Base-by-base conservation (phyloP, 2,329 filamentous ascomycete genomes). In the Coniochaeta pulveracea region DNA sequence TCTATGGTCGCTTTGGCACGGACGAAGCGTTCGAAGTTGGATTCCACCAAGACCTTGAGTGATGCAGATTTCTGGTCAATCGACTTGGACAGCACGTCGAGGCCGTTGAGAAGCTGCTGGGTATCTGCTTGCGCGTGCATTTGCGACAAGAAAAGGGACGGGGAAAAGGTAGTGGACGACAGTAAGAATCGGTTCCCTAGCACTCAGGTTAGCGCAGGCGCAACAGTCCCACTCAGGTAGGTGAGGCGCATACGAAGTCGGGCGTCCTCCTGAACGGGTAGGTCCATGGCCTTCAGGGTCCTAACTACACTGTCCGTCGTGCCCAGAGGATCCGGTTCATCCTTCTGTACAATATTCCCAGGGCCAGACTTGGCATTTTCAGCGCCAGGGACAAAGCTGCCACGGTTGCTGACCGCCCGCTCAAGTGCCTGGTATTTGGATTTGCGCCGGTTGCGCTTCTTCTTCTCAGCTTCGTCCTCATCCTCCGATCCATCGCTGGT, bases 51-150 rank as follows among this genome's bases (percentile, higher is more conserved):
- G 9, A 93, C 83, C 54, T 98, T 98, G 40, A 98, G 71, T 4
- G 88, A 95, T 0, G 89, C 91, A 0, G 89, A 95, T 57, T 98
- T 98, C 58, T 96, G 85, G 49, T 96, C 91, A 48, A 98, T 98
- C 1, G 89, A 95, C 40, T 75, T 74, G 12, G 86, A 91, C 14
- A 98, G 72, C 38, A 82, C 78, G 44, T 94, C 82, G 14, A 98
- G 72, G 3, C 91, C 93, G 31, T 74, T 67, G 10, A 94, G 66
- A 2, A 98, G 66, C 28, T 78, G 75, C 45, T 85, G 73, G 1
- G 88, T 94, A 35, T 89, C 86, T 35, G 83, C 89, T 30, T 77
- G 73, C 38, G 83, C 78, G 55, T 98, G 93, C 43, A 93, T 81
- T 54, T 95, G 85, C 0, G 89, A 91, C 10, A 98, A 70, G 55